These are phyloP conservation scores for Endoconidiophora laricicola DNA, from an alignment of 2,329 filamentous ascomycete species.

Conservation along the genomic window DNA sequence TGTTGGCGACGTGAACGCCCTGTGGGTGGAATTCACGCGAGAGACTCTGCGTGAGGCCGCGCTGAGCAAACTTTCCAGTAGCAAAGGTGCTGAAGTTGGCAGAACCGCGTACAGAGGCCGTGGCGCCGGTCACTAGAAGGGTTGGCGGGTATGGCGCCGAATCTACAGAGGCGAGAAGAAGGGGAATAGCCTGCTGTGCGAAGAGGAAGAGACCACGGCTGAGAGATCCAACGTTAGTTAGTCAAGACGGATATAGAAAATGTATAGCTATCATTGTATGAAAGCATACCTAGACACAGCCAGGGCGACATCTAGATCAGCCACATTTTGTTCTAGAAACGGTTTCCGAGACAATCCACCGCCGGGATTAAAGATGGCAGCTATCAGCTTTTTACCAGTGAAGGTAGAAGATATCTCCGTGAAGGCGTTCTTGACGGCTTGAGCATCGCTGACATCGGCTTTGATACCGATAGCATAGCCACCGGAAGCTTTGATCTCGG, in stretches of 20 bases:
- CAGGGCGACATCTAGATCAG: slow-evolving; percentile 33
- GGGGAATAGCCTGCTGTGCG: slow-evolving; percentile 51
- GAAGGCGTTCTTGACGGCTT: slow-evolving; percentile 39
- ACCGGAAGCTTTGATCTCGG: slow-evolving; percentile 50
- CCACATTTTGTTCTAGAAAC: slow-evolving; percentile 37
- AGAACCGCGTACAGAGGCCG: slow-evolving; percentile 58
- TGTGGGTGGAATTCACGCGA: slow-evolving; percentile 71
- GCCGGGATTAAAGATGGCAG: slow-evolving; percentile 55
- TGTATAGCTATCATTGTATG: too few species aligned
- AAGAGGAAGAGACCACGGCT: slow-evolving; percentile 61
- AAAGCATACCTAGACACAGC: slow-evolving; percentile 14
- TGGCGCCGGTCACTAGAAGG: slow-evolving; percentile 75
- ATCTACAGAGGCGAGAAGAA: slow-evolving; percentile 36
- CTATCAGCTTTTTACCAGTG: slow-evolving; percentile 36
- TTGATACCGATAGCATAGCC: slow-evolving; percentile 56
- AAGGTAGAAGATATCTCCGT: slow-evolving; percentile 44
- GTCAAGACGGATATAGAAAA: too few species aligned
- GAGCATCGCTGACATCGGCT: slow-evolving; percentile 28
- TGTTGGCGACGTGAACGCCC: slow-evolving; percentile 70
- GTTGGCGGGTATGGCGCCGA: slow-evolving; percentile 50
- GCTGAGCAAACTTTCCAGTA: slow-evolving; percentile 61
- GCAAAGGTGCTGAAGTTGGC: slow-evolving; percentile 56
- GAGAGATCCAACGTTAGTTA: not conserved
- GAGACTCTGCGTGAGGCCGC: slow-evolving; percentile 57
- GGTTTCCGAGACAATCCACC: slow-evolving; percentile 34